Base-by-base conservation (phyloP, 2,329 filamentous ascomycete species). In the Coniochaeta hoffmannii region DNA sequence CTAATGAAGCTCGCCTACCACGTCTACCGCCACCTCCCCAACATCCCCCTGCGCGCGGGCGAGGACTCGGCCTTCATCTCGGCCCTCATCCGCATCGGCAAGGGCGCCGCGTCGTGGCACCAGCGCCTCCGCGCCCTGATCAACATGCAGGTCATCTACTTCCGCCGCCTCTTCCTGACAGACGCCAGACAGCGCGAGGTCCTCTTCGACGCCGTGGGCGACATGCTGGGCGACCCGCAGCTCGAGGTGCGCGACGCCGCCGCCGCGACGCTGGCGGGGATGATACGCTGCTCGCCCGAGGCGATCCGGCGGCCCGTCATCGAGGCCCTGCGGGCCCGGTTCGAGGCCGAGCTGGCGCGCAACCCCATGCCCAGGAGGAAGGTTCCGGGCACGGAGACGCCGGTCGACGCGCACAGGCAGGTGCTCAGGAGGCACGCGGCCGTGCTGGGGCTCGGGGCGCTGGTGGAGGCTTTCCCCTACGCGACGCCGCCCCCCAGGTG, bases 91-190 rank as follows among this genome's bases (percentile, higher is more conserved):
- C 85, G 87, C 54, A 94, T 99, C 51, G 94, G 94, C 50, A 89
- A 86, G 64, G 87, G 83, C 8, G 89, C 92, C 1, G 75, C 84
- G 2, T 94, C 89, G 55, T 99, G 94, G 94, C 94, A 99, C 71
- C 94, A 99, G 73, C 88, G 94, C 50, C 80, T 99, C 36, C 85
- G 95, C 26, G 90, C 96, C 44, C 83, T 99, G 62, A 92, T 99
- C 73, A 97, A 97, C 73, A 97, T 99, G 78, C 95, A 99, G 66
- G 93, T 97, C 61, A 87, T 99, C 63, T 99, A 97, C 76, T 99
- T 97, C 83, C 88, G 94, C 53, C 89, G 93, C 26, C 81, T 99
- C 35, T 99, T 99, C 77, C 76, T 97, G 28, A 89, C 95, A 62
- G 82, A 85, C 31, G 76, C 81, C 7, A 73, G 80, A 8, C 87